These are phyloP conservation scores for Piromyces sp. DNA, from an alignment of 192 early-diverging fungal genomes.

Conservation along the genomic window DNA sequence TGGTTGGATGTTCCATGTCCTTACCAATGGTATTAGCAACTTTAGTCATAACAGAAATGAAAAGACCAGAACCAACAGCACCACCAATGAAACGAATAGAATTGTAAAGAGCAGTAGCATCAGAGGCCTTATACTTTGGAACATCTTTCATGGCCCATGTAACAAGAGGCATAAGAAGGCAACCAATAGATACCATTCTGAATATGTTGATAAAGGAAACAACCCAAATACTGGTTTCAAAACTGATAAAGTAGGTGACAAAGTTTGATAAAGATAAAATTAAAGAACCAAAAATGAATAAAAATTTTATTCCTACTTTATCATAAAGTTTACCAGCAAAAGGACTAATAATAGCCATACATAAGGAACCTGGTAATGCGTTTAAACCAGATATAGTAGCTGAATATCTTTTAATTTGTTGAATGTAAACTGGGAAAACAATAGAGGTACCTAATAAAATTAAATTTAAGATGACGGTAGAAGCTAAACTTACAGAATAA, in stretches of 20 bases:
- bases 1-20: not conserved
- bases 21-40: not conserved
- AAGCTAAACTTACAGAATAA: not conserved
- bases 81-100: not conserved
- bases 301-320: not conserved
- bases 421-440: not conserved
- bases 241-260: not conserved
- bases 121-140: not conserved
- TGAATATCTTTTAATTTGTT: not conserved
- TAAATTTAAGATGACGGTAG: not conserved
- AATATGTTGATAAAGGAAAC: not conserved
- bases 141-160: not conserved
- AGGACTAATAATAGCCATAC: not conserved
- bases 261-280: not conserved
- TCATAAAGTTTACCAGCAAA: not conserved
- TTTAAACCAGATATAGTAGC: not conserved
- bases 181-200: not conserved
- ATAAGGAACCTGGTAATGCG: not conserved
- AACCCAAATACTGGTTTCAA: not conserved
- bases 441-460: not conserved
- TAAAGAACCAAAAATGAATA: not conserved
- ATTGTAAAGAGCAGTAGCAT: not conserved
- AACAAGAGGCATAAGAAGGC: not conserved
- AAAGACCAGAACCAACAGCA: not conserved
- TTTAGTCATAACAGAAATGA: not conserved